Evolutionary conservation across 495 filamentous ascomycete species (phyloP).

Genomic region (Aspergillus incahuasiensis): DNA sequence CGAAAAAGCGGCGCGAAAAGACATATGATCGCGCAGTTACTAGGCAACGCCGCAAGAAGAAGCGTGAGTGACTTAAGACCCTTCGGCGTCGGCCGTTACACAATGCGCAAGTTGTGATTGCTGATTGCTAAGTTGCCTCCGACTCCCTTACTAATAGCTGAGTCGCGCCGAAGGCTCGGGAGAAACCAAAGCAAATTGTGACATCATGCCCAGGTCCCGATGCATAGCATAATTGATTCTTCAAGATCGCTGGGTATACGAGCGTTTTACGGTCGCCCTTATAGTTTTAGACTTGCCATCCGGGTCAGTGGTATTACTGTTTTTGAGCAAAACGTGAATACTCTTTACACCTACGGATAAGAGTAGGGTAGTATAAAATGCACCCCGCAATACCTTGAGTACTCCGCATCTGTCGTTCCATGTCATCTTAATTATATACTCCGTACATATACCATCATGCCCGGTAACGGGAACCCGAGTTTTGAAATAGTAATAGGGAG

Average conservation of each 20-base stretch:
- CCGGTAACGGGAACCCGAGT: not conserved
- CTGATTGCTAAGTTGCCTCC: not conserved
- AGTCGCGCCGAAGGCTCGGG: not conserved
- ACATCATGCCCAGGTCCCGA: not conserved
- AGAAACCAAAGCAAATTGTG: not conserved
- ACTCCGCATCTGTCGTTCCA: no score
- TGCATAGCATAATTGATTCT: not conserved
- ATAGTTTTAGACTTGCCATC: not conserved
- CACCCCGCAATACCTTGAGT: no score
- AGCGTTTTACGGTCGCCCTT: not conserved
- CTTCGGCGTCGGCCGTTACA: not conserved
- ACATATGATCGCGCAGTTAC: constrained; percentile 23
- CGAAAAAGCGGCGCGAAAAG: constrained; percentile 14
- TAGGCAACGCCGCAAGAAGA: no score
- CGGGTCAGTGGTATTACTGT: no score
- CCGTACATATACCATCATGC: not conserved
- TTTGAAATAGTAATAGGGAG: not conserved
- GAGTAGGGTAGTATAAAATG: no score
- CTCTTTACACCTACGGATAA: no score
- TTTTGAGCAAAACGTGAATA: no score
- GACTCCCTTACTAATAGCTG: constrained; percentile 2
- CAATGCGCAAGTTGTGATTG: not conserved
- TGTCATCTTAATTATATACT: no score
- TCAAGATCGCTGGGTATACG: not conserved
- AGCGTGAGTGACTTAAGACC: not conserved